phyloP scores from a whole-genome alignment of 169 alveolate genomes.

The Plasmodium blacklocki region DNA sequence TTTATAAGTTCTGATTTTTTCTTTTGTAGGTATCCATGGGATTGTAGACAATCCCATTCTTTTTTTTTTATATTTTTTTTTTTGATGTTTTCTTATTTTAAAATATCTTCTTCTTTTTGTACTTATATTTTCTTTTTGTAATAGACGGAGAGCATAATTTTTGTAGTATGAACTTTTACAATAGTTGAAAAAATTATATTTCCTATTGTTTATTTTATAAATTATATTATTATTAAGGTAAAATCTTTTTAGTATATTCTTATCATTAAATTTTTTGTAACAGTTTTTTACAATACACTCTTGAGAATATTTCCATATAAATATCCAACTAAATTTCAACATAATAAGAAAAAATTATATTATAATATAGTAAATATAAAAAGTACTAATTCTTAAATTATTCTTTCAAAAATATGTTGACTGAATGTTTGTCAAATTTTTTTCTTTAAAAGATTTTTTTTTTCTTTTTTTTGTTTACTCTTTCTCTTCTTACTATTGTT shows the following conservation, averaged over 20 bases:
- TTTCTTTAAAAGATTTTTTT: too few species aligned
- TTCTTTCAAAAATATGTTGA: too few species aligned
- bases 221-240: slow-evolving; percentile 10
- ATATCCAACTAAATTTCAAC: slow-evolving; percentile 49
- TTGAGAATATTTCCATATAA: slow-evolving; percentile 35
- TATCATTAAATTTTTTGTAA: slow-evolving; percentile 30
- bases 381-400: too few species aligned
- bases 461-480: too few species aligned
- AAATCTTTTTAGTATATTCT: slow-evolving; percentile 9
- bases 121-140: slow-evolving; percentile 73
- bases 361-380: too few species aligned
- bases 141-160: slow-evolving; percentile 11
- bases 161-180: slow-evolving; percentile 9
- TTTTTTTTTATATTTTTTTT: slow-evolving; percentile 85
- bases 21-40: slow-evolving; percentile 84
- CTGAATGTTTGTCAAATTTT: too few species aligned
- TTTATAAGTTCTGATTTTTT: slow-evolving; percentile 74
- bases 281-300: slow-evolving; percentile 22
- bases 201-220: slow-evolving; percentile 7
- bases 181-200: slow-evolving; percentile 3
- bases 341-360: slow-evolving; percentile 16
- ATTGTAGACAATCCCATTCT: slow-evolving; percentile 81
- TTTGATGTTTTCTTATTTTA: slow-evolving; percentile 86
- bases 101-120: slow-evolving; percentile 85
- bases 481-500: too few species aligned